Percentiles rank a stretch among this genome's conserved stretches.
Evolutionary conservation across 306 rosid genomes (phyloP).

Genomic region (Gastrolobium bilobum): DNA sequence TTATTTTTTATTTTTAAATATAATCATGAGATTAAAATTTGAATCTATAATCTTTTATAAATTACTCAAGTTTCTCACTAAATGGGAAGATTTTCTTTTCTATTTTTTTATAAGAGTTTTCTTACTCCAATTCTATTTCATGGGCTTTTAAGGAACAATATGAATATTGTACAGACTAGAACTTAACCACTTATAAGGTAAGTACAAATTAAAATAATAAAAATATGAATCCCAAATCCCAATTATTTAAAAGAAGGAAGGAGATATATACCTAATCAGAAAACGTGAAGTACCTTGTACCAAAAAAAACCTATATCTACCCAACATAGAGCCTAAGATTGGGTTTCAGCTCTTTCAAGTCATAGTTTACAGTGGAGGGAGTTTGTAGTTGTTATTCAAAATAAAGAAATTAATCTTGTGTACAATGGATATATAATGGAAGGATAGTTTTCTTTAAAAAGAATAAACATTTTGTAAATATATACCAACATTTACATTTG

Average conservation of each 20-base stretch:
- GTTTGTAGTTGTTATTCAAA: neutral
- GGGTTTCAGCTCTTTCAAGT: neutral
- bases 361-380: neutral
- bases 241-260: slow-evolving; percentile 29
- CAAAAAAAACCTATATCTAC: slow-evolving; percentile 13
- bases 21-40: too few relatives aligned
- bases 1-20: too few relatives aligned
- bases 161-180: neutral
- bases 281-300: neutral
- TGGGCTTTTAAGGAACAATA: neutral
- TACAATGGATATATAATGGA: neutral
- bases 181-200: neutral
- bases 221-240: slow-evolving; percentile 1
- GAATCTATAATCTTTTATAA: neutral
- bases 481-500: neutral
- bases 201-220: neutral
- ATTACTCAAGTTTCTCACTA: slow-evolving; percentile 4
- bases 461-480: neutral
- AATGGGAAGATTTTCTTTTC: neutral
- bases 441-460: neutral
- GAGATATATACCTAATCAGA: slow-evolving; percentile 15
- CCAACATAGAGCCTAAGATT: slow-evolving; percentile 28
- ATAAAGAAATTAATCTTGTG: neutral
- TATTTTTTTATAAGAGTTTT: neutral
- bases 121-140: neutral